Percentiles rank a stretch among this genome's conserved stretches.
phyloP scores from a whole-genome alignment of 352 stramenopile species.

The Phytopythium helicoides region DNA sequence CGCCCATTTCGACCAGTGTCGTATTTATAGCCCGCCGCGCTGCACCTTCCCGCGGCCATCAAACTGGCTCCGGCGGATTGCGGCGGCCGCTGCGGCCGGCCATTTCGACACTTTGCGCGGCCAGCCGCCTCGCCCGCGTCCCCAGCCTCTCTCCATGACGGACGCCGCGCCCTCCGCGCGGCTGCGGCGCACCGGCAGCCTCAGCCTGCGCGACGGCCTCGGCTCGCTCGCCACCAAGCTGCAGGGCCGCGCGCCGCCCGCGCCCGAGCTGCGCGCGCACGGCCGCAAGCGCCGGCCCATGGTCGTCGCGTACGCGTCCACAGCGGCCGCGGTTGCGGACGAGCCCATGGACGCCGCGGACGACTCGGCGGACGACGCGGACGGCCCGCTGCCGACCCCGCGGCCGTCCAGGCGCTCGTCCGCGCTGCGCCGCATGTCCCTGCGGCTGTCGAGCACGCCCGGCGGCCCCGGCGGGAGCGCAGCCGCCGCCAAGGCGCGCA shows the following conservation, averaged over 20 bases:
- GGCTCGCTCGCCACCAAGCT: constrained; percentile 19
- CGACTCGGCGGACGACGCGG: constrained; percentile 1
- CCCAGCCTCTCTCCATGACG: not conserved
- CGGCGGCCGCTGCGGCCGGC: too few relatives aligned
- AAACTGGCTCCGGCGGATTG: too few relatives aligned
- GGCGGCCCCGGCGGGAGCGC: not conserved
- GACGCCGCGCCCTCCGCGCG: not conserved
- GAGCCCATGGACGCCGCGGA: not conserved
- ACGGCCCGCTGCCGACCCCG: constrained; percentile 6
- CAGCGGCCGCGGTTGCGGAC: not conserved
- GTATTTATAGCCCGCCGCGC: too few relatives aligned
- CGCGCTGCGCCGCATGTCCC: constrained; percentile 25
- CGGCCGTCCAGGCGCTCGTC: constrained; percentile 16
- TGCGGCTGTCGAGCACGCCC: constrained; percentile 15
- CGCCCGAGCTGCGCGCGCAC: constrained; percentile 15
- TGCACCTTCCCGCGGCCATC: too few relatives aligned
- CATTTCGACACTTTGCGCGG: too few relatives aligned
- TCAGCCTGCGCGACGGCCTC: constrained; percentile 13
- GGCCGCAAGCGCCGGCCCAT: constrained; percentile 26
- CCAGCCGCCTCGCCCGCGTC: not conserved
- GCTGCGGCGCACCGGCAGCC: constrained; percentile 19
- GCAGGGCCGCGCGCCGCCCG: constrained; percentile 16
- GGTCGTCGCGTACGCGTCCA: constrained; percentile 33
- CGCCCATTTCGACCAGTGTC: too few relatives aligned
- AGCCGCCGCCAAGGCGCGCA: constrained; percentile 31